These are phyloP conservation scores for Xylariaceae sp. DNA, from an alignment of 2,329 filamentous ascomycete genomes.

Conservation along the genomic window DNA sequence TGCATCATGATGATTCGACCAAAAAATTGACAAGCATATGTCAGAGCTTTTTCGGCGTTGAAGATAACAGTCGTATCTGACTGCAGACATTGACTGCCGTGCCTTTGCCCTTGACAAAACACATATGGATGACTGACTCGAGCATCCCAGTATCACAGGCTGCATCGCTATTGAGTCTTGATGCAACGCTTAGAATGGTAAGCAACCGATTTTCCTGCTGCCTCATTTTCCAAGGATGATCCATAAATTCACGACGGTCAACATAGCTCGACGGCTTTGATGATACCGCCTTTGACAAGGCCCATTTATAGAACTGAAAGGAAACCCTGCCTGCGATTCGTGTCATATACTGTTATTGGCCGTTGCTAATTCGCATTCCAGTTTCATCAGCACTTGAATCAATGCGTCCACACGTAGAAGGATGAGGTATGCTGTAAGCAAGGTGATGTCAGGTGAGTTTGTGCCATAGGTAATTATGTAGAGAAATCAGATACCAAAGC, in stretches of 20 bases:
- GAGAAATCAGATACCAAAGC: no score
- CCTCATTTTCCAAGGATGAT: constrained; percentile 57
- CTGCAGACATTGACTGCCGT: constrained; percentile 19
- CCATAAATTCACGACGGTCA: constrained; percentile 81
- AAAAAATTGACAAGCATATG: constrained; percentile 94
- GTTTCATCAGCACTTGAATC: no score
- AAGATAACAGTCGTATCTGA: constrained; percentile 49
- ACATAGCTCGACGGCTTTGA: constrained; percentile 74
- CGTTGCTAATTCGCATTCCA: neutral
- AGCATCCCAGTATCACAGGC: constrained; percentile 5
- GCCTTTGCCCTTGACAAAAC: neutral
- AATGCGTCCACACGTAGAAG: no score
- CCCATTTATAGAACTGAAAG: constrained; percentile 32
- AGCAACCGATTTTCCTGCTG: constrained; percentile 5
- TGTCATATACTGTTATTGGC: constrained; percentile 26
- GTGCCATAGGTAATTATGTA: no score
- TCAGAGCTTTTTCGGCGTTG: constrained; percentile 65
- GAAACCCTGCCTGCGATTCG: constrained; percentile 2
- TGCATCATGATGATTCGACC: constrained; percentile 74
- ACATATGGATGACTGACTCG: constrained; percentile 27
- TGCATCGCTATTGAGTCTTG: neutral
- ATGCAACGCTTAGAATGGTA: constrained; percentile 12
- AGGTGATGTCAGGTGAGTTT: no score
- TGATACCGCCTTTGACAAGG: constrained; percentile 78
- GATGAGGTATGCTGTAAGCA: no score